phyloP scores from a whole-genome alignment of 139 green algal species.

The Coelastrella sp. region DNA sequence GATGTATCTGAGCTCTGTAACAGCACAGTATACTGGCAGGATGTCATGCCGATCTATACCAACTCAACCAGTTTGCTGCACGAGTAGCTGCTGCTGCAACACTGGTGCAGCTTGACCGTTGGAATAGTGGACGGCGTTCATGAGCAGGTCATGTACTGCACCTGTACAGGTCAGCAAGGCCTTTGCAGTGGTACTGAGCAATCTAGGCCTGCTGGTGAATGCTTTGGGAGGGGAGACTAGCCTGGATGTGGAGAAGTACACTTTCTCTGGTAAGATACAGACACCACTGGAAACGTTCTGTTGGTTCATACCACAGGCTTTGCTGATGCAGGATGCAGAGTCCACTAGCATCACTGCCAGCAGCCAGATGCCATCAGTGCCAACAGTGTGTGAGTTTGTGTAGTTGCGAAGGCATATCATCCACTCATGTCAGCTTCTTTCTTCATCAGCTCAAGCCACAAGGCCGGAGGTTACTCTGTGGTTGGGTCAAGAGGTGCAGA shows the following conservation, averaged over 20 bases:
- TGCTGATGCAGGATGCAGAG: not conserved
- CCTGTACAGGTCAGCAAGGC: not conserved
- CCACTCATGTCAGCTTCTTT: no score
- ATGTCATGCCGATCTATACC: no score
- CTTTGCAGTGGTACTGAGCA: slow-evolving; percentile 22
- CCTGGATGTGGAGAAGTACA: slow-evolving; percentile 33
- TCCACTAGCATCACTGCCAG: not conserved
- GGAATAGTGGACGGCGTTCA: no score
- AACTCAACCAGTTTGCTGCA: no score
- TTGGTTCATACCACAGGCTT: not conserved
- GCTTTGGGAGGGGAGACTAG: slow-evolving; percentile 19
- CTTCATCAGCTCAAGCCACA: no score
- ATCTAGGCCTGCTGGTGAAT: slow-evolving; percentile 27
- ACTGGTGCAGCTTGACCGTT: not conserved
- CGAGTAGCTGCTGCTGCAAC: not conserved
- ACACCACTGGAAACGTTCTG: not conserved
- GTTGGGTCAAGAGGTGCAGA: no score
- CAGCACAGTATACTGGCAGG: no score
- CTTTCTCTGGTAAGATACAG: slow-evolving; percentile 13
- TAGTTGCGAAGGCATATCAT: no score
- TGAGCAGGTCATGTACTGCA: not conserved
- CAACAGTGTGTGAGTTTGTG: no score
- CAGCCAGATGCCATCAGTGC: no score
- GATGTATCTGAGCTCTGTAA: no score
- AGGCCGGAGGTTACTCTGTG: no score